phyloP scores from a whole-genome alignment of 768 basidiomycete species.

The Rhodotorula kratochvilovae region DNA sequence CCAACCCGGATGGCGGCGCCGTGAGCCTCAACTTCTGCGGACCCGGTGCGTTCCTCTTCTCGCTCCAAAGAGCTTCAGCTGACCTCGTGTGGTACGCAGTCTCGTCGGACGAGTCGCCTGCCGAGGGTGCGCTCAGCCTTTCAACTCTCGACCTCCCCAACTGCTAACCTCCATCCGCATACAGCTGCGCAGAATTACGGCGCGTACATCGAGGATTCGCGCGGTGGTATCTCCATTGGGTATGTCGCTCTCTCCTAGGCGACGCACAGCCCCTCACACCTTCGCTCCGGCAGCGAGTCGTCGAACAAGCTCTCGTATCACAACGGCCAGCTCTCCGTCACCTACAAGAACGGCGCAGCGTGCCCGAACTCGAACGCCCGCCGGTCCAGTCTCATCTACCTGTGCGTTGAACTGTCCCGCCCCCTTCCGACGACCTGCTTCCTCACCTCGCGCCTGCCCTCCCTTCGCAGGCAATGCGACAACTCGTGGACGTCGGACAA shows the following conservation, averaged over 20 bases:
- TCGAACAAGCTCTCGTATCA: conserved; percentile 18
- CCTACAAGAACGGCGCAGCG: conserved; percentile 24
- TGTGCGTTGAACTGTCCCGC: neutral
- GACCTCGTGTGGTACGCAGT: neutral
- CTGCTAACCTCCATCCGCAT: neutral
- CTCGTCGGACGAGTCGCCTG: neutral
- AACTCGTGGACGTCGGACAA: conserved; percentile 19
- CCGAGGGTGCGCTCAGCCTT: neutral
- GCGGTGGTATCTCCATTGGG: conserved; percentile 32
- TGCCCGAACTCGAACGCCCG: conserved; percentile 31
- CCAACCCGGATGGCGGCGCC: conserved; percentile 31
- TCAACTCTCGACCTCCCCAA: too few relatives aligned
- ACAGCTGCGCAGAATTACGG: conserved; percentile 28
- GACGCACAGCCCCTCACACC: too few relatives aligned
- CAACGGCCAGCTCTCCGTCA: conserved; percentile 29
- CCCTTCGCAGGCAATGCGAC: conserved; percentile 20
- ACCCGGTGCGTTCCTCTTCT: neutral
- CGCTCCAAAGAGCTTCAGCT: neutral
- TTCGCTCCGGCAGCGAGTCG: conserved; percentile 29
- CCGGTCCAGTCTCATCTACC: conserved; percentile 23
- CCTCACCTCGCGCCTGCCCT: too few relatives aligned
- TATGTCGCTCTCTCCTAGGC: neutral
- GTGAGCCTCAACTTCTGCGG: conserved; percentile 31
- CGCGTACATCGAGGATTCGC: conserved; percentile 26
- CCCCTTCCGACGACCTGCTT: too few relatives aligned